Base-by-base conservation (phyloP, 495 filamentous ascomycete species). In the Aspergillus bridgeri region DNA sequence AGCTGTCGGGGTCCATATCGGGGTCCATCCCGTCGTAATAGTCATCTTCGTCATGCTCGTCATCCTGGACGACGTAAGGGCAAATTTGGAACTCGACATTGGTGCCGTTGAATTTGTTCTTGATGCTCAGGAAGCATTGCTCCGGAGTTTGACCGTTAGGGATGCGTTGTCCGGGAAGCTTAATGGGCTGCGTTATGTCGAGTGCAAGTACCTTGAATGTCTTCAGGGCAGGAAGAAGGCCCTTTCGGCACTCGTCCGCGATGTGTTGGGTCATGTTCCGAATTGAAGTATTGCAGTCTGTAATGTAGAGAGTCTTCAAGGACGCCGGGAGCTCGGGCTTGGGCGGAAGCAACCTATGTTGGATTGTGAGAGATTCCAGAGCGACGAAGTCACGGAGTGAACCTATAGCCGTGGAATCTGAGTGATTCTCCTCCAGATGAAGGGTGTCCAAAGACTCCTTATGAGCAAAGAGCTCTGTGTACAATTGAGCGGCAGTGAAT, bases 261-360 rank as follows among this genome's bases (percentile, higher is more conserved):
- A 71, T 57, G 15, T 64, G 51, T 27, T 61, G 48, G 6, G 54
- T 48, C 50, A 66, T 49, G 3, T 66, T 52, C 2, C 51, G 42
- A 27, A 68, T 54, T 9, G 69, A 66, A 13, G 58, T 57, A 46
- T 63, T 68, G 60, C 66, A 68, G 54, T 71, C 63, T 23, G 57
- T 49, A 24, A 71, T 60, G 5, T 46, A 5, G 1, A 71, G 61
- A 0, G 1, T 44, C 42, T 61, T 17, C 3, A 71, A 46, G 13
- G 61, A 60, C 4, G 55, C 48, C 2, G 66, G 60, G 23, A 71
- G 65, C 42, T 60, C 25, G 15, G 67, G 66, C 21, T 65, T 59
- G 19, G 44, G 6, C 8, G 66, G 59, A 19, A 71, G 65, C n/a
- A 59, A 18, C 3, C 56, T 58, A 29, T 71, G 59, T 51, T 57